These are phyloP conservation scores for Bathelium albidoporum DNA, from an alignment of 495 filamentous ascomycete species.

Conservation along the genomic window DNA sequence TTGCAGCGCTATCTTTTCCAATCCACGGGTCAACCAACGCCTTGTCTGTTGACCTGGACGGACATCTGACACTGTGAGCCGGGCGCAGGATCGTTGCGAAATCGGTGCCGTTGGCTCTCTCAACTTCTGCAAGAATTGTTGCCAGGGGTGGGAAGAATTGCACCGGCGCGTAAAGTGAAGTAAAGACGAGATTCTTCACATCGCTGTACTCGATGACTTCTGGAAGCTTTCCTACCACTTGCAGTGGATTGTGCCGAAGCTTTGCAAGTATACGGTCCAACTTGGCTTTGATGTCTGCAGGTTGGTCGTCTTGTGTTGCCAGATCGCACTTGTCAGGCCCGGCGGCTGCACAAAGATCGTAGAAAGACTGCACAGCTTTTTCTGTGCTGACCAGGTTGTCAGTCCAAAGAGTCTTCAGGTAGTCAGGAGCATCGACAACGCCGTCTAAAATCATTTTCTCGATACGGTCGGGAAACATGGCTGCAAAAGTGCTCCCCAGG, in stretches of 20 bases:
- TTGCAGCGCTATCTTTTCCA: no score
- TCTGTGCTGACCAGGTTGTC: slow-evolving; percentile 29
- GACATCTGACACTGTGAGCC: slow-evolving; percentile 20
- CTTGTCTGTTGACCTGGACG: slow-evolving; percentile 4
- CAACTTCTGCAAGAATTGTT: slow-evolving; percentile 42
- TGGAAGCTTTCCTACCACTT: slow-evolving; percentile 29
- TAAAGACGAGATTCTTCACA: slow-evolving; percentile 31
- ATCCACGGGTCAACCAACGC: no score
- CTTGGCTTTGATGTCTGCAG: slow-evolving; percentile 33
- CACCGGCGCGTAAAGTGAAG: slow-evolving; percentile 50
- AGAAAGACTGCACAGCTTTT: slow-evolving; percentile 45
- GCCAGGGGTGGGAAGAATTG: slow-evolving; percentile 47
- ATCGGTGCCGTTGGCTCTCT: slow-evolving; percentile 40
- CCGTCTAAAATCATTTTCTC: slow-evolving; percentile 42
- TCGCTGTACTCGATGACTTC: slow-evolving; percentile 29
- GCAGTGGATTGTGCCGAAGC: slow-evolving; percentile 41
- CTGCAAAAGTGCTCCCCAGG: slow-evolving; percentile 16
- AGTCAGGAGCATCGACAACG: slow-evolving; percentile 37
- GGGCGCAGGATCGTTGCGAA: slow-evolving; percentile 36
- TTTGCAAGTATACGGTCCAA: slow-evolving; percentile 32
- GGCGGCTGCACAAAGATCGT: slow-evolving; percentile 40
- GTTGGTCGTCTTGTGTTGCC: slow-evolving; percentile 29
- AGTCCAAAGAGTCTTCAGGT: slow-evolving; percentile 30
- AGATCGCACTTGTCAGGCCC: slow-evolving; percentile 42
- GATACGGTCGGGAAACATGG: slow-evolving; percentile 44